These are phyloP conservation scores for Leccinum disarticulatum DNA, from an alignment of 768 basidiomycete genomes.

Conservation along the genomic window DNA sequence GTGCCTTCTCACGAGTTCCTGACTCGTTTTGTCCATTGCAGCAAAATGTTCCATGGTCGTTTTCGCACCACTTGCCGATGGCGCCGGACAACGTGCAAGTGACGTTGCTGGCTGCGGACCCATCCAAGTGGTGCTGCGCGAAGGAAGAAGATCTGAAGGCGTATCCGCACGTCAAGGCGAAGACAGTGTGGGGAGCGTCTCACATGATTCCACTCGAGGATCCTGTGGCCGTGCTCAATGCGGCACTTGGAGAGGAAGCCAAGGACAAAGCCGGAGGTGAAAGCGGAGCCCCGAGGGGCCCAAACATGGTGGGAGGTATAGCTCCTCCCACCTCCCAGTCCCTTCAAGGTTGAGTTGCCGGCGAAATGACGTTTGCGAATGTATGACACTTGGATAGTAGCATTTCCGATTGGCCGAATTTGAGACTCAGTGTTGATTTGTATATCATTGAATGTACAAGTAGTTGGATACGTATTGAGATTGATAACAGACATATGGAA, in stretches of 20 bases:
- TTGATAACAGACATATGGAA: too few species aligned
- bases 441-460: too few species aligned
- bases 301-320: too few species aligned
- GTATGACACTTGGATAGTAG: too few species aligned
- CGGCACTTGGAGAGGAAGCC: constrained; percentile 4
- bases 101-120: constrained; percentile 15
- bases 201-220: constrained; percentile 17
- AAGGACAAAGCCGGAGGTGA: not conserved
- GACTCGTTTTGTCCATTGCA: not conserved
- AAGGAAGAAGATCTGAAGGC: constrained; percentile 1
- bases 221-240: constrained; percentile 13
- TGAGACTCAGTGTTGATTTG: too few species aligned
- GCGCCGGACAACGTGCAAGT: constrained; percentile 11
- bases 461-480: too few species aligned
- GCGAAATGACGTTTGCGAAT: too few species aligned
- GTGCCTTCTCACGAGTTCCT: not conserved
- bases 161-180: constrained; percentile 7
- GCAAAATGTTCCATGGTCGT: constrained; percentile 27
- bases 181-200: constrained; percentile 10
- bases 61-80: constrained; percentile 5
- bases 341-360: too few species aligned
- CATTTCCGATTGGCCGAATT: too few species aligned
- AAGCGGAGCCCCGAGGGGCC: too few species aligned
- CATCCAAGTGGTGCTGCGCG: not conserved
- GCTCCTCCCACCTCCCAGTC: too few species aligned